Conservation (phyloP, 2,329 filamentous ascomycete species). For the Volutella citrinella region DNA sequence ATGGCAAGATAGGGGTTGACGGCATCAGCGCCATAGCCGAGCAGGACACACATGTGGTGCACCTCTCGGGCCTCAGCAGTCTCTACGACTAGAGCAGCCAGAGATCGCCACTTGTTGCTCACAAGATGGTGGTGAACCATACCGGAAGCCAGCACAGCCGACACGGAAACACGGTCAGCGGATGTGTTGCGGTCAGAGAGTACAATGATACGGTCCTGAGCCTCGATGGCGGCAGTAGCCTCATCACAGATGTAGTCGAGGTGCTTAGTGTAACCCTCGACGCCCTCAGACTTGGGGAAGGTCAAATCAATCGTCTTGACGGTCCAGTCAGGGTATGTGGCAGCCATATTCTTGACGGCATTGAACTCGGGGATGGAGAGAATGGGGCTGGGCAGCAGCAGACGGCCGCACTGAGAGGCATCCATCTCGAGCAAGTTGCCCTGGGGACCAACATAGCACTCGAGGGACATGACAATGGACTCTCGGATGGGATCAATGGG, state of each 20-base stretch:
- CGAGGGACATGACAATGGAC: slow-evolving; percentile 96
- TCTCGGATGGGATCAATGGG: slow-evolving; percentile 96
- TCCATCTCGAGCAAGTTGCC: slow-evolving; percentile 96
- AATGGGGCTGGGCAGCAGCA: slow-evolving; percentile 84
- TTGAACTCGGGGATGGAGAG: slow-evolving; percentile 90
- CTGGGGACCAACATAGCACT: slow-evolving; percentile 94
- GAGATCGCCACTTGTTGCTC: slow-evolving; percentile 91
- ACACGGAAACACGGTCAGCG: slow-evolving; percentile 78
- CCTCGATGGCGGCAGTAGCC: slow-evolving; percentile 78
- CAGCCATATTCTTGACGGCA: slow-evolving; percentile 73
- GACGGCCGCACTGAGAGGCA: slow-evolving; percentile 77
- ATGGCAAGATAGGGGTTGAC: slow-evolving; percentile 94
- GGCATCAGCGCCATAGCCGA: slow-evolving; percentile 92
- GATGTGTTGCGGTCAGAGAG: slow-evolving; percentile 86
- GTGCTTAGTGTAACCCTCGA: slow-evolving; percentile 80
- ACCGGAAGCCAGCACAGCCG: slow-evolving; percentile 81
- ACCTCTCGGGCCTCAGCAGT: slow-evolving; percentile 95
- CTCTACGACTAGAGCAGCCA: slow-evolving; percentile 83
- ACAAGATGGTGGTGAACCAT: slow-evolving; percentile 96
- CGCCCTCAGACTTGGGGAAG: slow-evolving; percentile 81
- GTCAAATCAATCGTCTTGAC: slow-evolving; percentile 90
- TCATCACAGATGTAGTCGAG: slow-evolving; percentile 86
- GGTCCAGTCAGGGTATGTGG: slow-evolving; percentile 74
- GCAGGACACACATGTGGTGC: slow-evolving; percentile 97
- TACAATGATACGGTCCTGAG: slow-evolving; percentile 80